Conservation (phyloP, 176 grass and related monocot genomes). For the Oryza glaberrima region DNA sequence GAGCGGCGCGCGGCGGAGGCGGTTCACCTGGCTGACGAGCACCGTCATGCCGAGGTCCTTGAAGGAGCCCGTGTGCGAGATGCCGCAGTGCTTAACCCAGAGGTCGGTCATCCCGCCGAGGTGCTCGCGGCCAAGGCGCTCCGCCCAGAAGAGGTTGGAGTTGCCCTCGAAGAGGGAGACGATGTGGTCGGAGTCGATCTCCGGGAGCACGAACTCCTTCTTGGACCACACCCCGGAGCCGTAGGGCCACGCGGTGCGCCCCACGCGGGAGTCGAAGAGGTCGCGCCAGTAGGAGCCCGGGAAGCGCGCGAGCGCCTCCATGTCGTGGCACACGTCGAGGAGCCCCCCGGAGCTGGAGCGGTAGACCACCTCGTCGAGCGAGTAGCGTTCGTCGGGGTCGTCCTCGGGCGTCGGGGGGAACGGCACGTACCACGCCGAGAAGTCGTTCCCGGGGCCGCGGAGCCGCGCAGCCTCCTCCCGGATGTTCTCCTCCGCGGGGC, state of each 20-base stretch:
- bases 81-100: constrained; percentile 90
- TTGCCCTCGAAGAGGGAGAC: constrained; percentile 85
- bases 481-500: constrained; percentile 85
- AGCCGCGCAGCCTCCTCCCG: constrained; percentile 67
- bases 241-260: constrained; percentile 71
- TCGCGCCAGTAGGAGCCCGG: constrained; percentile 72
- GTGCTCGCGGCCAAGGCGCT: constrained; percentile 75
- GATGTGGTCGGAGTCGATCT: constrained; percentile 80
- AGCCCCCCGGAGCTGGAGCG: constrained; percentile 67
- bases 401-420: constrained; percentile 41
- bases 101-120: constrained; percentile 78
- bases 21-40: constrained; percentile 82
- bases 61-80: constrained; percentile 86
- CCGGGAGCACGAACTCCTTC: constrained; percentile 80
- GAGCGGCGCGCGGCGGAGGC: constrained; percentile 62
- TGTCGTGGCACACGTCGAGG: constrained; percentile 69
- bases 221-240: constrained; percentile 80
- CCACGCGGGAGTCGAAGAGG: constrained; percentile 73
- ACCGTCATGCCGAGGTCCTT: constrained; percentile 94
- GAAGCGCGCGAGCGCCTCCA: constrained; percentile 62
- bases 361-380: constrained; percentile 74
- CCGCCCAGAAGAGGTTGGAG: constrained; percentile 83
- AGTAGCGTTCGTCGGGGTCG: constrained; percentile 62
- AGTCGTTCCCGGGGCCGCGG: constrained; percentile 26
- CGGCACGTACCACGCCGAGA: constrained; percentile 61